Conservation (phyloP, 2,329 filamentous ascomycete genomes). For the Cercospora janseana region DNA sequence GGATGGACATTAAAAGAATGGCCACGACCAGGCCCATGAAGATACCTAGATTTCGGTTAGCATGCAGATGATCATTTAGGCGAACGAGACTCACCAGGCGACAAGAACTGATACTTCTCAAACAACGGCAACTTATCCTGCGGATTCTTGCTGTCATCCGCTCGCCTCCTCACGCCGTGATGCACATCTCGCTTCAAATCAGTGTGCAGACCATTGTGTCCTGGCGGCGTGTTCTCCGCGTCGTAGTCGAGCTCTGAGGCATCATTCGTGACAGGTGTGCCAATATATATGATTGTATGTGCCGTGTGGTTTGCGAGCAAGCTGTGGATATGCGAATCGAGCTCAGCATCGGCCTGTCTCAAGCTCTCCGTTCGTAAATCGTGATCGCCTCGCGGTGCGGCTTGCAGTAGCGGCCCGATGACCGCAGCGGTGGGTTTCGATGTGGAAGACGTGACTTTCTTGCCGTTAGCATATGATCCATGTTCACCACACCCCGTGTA, state of each 20-base stretch:
- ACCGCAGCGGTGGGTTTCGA: slow-evolving; percentile 17
- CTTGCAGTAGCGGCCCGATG: slow-evolving; percentile 17
- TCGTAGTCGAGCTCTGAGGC: slow-evolving; percentile 56
- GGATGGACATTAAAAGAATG: slow-evolving; percentile 70
- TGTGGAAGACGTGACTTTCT: slow-evolving; percentile 12
- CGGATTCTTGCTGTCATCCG: slow-evolving; percentile 21
- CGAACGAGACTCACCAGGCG: slow-evolving; percentile 62
- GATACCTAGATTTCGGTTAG: slow-evolving; percentile 58
- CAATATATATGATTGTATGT: slow-evolving; percentile 22
- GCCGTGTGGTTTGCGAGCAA: slow-evolving; percentile 22
- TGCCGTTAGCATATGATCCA: neutral
- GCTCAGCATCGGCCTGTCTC: slow-evolving; percentile 11
- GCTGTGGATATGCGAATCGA: slow-evolving; percentile 25
- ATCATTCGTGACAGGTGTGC: slow-evolving; percentile 3
- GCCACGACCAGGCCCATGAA: slow-evolving; percentile 79
- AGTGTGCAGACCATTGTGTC: slow-evolving; percentile 58
- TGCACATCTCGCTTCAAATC: slow-evolving; percentile 68
- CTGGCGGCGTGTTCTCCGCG: slow-evolving; percentile 59
- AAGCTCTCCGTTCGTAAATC: slow-evolving; percentile 14
- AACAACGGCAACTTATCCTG: slow-evolving; percentile 61
- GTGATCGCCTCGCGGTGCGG: slow-evolving; percentile 6
- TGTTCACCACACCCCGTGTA: neutral
- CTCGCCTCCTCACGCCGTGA: slow-evolving; percentile 42
- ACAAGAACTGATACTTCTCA: slow-evolving; percentile 92
- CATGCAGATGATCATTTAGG: neutral